phyloP scores from a whole-genome alignment of 768 basidiomycete species.

The Collybia sp. region DNA sequence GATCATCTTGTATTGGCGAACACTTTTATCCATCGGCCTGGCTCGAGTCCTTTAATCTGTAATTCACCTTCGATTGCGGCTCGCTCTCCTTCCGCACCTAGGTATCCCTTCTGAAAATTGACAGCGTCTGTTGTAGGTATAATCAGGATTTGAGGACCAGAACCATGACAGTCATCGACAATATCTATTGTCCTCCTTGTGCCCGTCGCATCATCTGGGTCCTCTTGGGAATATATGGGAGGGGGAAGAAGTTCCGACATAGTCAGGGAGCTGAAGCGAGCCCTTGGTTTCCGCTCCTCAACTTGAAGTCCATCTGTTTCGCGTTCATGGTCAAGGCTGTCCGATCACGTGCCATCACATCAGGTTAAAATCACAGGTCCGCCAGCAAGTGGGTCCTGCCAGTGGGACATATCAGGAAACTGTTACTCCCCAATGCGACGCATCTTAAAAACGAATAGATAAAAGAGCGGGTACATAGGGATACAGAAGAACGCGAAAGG shows the following conservation, averaged over 20 bases:
- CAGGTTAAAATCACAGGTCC: no score
- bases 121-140: slow-evolving; percentile 64
- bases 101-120: slow-evolving; percentile 81
- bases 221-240: slow-evolving; percentile 56
- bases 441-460: no score
- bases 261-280: no score
- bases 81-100: slow-evolving; percentile 79
- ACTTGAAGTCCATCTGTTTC: no score
- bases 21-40: slow-evolving; percentile 62
- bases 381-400: no score
- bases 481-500: slow-evolving; percentile 13
- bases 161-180: slow-evolving; percentile 10
- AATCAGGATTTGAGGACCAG: slow-evolving; percentile 65
- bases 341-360: no score
- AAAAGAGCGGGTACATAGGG: not conserved
- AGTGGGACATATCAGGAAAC: no score
- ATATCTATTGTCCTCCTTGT: slow-evolving; percentile 13
- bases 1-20: slow-evolving; percentile 35
- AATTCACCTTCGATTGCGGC: slow-evolving; percentile 86
- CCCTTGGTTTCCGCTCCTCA: no score
- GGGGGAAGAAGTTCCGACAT: slow-evolving; percentile 32
- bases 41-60: slow-evolving; percentile 69
- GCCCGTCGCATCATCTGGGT: slow-evolving; percentile 14
- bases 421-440: no score
- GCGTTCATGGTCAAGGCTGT: no score